A percentile compares a stretch with the other conserved stretches of the same genome.
These are phyloP conservation scores for Xanthoparmelia taractica DNA, from an alignment of 495 filamentous ascomycete species.

Conservation along the genomic window DNA sequence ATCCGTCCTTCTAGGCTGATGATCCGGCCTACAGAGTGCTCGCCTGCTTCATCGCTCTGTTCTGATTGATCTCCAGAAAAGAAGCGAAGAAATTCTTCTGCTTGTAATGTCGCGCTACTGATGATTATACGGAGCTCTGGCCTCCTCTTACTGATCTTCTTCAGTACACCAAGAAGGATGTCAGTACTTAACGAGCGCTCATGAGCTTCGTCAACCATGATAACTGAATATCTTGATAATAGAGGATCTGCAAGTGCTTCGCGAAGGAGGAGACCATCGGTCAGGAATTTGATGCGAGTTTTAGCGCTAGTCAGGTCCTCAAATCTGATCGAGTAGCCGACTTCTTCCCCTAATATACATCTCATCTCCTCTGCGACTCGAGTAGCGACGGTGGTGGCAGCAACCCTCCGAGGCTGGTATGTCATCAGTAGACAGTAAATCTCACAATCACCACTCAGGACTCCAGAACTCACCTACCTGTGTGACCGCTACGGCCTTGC, in stretches of 20 bases:
- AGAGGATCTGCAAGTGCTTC: conserved; percentile 92
- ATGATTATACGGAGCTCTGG: conserved; percentile 82
- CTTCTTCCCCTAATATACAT: conserved; percentile 81
- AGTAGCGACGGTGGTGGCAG: conserved; percentile 90
- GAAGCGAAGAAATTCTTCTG: conserved; percentile 78
- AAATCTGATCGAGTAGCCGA: conserved; percentile 91
- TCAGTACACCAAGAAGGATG: conserved; percentile 84
- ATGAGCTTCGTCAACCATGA: conserved; percentile 99
- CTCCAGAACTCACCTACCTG: conserved; percentile 54
- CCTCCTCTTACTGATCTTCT: conserved; percentile 80
- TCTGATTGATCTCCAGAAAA: conserved; percentile 50
- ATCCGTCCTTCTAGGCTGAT: conserved; percentile 86
- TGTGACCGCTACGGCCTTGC: conserved; percentile 78
- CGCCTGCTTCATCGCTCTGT: conserved; percentile 14
- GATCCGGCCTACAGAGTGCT: conserved; percentile 55
- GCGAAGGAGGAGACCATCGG: conserved; percentile 88
- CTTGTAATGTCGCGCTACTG: conserved; percentile 90
- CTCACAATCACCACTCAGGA: not conserved
- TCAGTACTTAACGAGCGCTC: conserved; percentile 93
- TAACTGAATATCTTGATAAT: conserved; percentile 85
- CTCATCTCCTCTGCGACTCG: conserved; percentile 95
- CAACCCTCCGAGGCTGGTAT: conserved; percentile 82
- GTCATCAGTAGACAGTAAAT: conserved; percentile 1
- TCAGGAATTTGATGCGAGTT: conserved; percentile 92
- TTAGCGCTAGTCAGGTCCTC: conserved; percentile 85